A percentile compares a stretch with the other conserved stretches of the same genome.
These are phyloP conservation scores for Lasiosphaeris hirsuta DNA, from an alignment of 495 filamentous ascomycete genomes.

Conservation along the genomic window DNA sequence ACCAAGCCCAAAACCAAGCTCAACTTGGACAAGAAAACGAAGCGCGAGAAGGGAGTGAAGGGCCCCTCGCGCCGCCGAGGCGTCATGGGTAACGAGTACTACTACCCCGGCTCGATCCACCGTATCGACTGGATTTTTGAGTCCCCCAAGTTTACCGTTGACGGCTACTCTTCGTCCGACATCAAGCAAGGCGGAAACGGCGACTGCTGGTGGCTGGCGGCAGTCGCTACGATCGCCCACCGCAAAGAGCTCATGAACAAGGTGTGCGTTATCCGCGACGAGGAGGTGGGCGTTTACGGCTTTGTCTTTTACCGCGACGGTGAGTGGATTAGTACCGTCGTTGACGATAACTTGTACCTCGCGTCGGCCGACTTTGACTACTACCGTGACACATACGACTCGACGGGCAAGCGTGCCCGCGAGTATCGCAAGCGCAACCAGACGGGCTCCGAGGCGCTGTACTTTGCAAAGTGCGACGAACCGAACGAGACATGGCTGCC, in stretches of 20 bases:
- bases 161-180: conserved; percentile 63
- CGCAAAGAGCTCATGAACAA: conserved; percentile 63
- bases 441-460: conserved; percentile 58
- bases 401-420: conserved; percentile 23
- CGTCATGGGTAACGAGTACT: conserved; percentile 13
- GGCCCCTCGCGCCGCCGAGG: not conserved
- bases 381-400: conserved; percentile 37
- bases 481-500: conserved; percentile 80
- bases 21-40: too few species aligned
- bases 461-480: conserved; percentile 69
- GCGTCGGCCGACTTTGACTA: conserved; percentile 26
- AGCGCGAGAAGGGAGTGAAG: not conserved
- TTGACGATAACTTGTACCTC: conserved; percentile 50
- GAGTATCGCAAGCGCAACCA: conserved; percentile 23
- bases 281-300: conserved; percentile 73
- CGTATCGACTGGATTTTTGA: conserved; percentile 64
- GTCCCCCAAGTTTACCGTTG: conserved; percentile 65
- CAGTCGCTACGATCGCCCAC: conserved; percentile 67
- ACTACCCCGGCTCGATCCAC: conserved; percentile 24
- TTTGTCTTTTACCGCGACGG: conserved; percentile 82
- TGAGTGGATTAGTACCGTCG: conserved; percentile 73
- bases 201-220: conserved; percentile 79
- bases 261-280: conserved; percentile 66
- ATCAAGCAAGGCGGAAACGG: conserved; percentile 43
- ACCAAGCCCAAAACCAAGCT: too few species aligned